phyloP scores from a whole-genome alignment of 2,329 filamentous ascomycete genomes.

The Trichophyton schoenleinii region DNA sequence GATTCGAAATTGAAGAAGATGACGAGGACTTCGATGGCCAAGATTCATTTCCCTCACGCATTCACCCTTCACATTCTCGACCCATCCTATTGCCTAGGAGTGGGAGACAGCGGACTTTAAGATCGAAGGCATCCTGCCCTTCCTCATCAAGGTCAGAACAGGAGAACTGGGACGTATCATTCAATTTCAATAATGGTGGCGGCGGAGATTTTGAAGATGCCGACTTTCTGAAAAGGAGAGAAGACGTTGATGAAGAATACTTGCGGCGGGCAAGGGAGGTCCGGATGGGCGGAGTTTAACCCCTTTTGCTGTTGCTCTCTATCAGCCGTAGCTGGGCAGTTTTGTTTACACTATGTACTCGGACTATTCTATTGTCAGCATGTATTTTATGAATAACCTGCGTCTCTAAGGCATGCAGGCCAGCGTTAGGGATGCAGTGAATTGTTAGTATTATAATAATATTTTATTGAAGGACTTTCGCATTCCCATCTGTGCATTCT shows the following conservation, averaged over 20 bases:
- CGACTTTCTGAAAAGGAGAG: slow-evolving; percentile 30
- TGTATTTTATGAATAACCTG: neutral
- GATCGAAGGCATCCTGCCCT: slow-evolving; percentile 9
- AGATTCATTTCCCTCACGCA: slow-evolving; percentile 13
- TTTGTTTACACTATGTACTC: neutral
- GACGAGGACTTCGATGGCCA: slow-evolving; percentile 23
- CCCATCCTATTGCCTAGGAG: slow-evolving; percentile 24
- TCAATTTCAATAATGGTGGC: slow-evolving; percentile 12
- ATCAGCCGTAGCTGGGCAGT: neutral
- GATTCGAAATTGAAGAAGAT: slow-evolving; percentile 27
- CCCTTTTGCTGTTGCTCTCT: slow-evolving; percentile 2
- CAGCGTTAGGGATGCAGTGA: neutral
- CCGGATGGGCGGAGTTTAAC: slow-evolving; percentile 26
- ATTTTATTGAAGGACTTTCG: neutral
- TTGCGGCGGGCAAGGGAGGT: slow-evolving; percentile 11
- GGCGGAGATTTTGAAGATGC: slow-evolving; percentile 34
- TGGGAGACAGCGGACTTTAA: slow-evolving; percentile 16
- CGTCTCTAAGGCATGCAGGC: neutral
- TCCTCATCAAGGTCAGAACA: slow-evolving; percentile 11
- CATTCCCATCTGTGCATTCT: neutral
- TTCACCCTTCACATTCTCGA: slow-evolving; percentile 11
- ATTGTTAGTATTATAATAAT: too few species aligned
- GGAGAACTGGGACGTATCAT: slow-evolving; percentile 10
- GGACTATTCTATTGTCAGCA: neutral
- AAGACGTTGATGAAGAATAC: slow-evolving; percentile 28